These are phyloP conservation scores for Aspergillus haitiensis DNA, from an alignment of 495 filamentous ascomycete genomes.

Conservation along the genomic window DNA sequence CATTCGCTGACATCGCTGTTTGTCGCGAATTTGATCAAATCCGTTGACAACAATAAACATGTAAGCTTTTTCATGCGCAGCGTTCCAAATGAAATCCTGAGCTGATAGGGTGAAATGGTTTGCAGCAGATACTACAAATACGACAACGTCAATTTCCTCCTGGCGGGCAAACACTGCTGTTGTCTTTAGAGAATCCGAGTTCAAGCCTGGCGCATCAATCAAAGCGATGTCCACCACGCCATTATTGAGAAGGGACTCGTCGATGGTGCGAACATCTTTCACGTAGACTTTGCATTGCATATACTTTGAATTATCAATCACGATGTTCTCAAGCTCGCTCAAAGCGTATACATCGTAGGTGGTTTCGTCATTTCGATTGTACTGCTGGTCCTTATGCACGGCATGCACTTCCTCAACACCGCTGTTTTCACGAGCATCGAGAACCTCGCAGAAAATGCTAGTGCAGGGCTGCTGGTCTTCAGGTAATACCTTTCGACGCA, in stretches of 20 bases:
- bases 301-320: conserved; percentile 81
- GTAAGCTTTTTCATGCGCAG: conserved; percentile 94
- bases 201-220: conserved; percentile 94
- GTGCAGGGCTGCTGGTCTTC: conserved; percentile 99
- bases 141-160: conserved; percentile 98
- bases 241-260: conserved; percentile 94
- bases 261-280: conserved; percentile 84
- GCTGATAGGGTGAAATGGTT: conserved; percentile 97
- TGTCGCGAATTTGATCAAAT: conserved; percentile 90
- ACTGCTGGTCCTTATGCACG: conserved; percentile 73
- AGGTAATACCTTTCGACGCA: conserved; percentile 88
- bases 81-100: conserved; percentile 94
- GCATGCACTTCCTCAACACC: conserved; percentile 95
- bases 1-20: conserved; percentile 81
- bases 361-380: conserved; percentile 87
- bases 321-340: conserved; percentile 78
- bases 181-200: conserved; percentile 93
- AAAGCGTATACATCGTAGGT: conserved; percentile 87
- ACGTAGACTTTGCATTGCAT: conserved; percentile 97
- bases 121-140: conserved; percentile 95
- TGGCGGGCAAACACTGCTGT: conserved; percentile 95
- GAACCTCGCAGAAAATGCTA: conserved; percentile 95
- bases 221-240: conserved; percentile 97
- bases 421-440: conserved; percentile 86
- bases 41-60: conserved; percentile 99